Percentiles rank a stretch among this genome's conserved stretches.
Evolutionary conservation across 2,329 filamentous ascomycete species (phyloP).

Genomic region (Teratosphaeria gauchensis): DNA sequence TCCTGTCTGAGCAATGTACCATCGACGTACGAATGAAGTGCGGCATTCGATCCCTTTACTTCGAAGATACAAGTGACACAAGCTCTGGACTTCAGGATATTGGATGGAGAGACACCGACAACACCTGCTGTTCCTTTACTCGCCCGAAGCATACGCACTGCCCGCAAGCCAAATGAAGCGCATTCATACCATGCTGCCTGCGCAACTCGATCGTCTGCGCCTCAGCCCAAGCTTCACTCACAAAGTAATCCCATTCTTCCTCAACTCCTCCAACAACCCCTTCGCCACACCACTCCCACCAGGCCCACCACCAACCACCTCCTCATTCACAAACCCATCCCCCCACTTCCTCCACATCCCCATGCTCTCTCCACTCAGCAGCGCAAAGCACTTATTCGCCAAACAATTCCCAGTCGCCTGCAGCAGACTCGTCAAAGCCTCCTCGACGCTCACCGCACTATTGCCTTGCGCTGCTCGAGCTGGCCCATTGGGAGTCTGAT

Average conservation of each 20-base stretch:
- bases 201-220: neutral
- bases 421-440: neutral
- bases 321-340: constrained; percentile 1
- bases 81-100: too few species aligned
- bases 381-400: neutral
- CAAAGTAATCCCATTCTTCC: neutral
- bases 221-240: neutral
- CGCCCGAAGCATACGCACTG: neutral
- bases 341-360: constrained; percentile 1
- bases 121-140: too few species aligned
- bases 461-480: neutral
- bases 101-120: too few species aligned
- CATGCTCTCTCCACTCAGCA: neutral
- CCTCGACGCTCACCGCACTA: neutral
- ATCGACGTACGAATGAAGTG: too few species aligned
- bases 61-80: neutral
- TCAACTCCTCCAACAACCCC: neutral
- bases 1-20: neutral
- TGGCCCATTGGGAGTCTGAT: neutral
- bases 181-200: neutral
- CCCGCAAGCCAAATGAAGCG: neutral
- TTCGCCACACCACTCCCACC: neutral
- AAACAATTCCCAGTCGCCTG: neutral
- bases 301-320: neutral
- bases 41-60: too few species aligned